Base-by-base conservation (phyloP, 2,329 filamentous ascomycete genomes). In the Erysiphe neolycopersici region DNA sequence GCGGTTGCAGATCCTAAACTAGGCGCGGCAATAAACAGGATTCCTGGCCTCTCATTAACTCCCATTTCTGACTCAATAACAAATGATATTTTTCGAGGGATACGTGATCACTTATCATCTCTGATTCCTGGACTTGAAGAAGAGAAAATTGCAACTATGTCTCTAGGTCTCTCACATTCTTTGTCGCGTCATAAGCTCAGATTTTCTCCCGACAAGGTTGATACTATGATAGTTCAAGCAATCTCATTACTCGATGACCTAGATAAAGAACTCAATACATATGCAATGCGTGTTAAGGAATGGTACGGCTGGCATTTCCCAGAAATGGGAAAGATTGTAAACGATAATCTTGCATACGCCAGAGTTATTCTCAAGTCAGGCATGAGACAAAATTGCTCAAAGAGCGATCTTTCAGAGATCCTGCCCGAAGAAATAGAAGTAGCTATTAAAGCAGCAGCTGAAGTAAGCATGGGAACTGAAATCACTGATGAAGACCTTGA, bases 271-370 rank as follows among this genome's bases (percentile, higher is more conserved):
- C 68, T 98, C 50, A 98, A 98, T 67, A 89, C 82, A 54, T 95
- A 94, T 59, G 87, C 89, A 50, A 98, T 98, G 89, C 73, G 89
- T 61, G 84, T 94, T 48, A 95, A 95, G 74, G 89, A 98, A 63
- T 98, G 89, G 89, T 98, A 98, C 60, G 89, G 89, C 56, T 98
- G 89, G 89, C 89, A 95, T 64, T 98, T 95, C 67, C 89, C 89
- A 36, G 89, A 98, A 66, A 76, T 98, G 70, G 85, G 82, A 57
- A 87, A 85, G 64, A 93, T 95, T 57, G 70, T 94, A 53, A 91
- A 91, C 61, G 89, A 98, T 69, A 98, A 98, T 64, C 66, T 93
- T 49, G 85, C 85, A 50, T 98, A 93, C 60, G 76, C 85, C 47
- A 78, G 77, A 52, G 76, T 98, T 46, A 83, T 98, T 46, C 64